phyloP scores from a whole-genome alignment of 164 flowering plant genomes.

The Piper longum region DNA sequence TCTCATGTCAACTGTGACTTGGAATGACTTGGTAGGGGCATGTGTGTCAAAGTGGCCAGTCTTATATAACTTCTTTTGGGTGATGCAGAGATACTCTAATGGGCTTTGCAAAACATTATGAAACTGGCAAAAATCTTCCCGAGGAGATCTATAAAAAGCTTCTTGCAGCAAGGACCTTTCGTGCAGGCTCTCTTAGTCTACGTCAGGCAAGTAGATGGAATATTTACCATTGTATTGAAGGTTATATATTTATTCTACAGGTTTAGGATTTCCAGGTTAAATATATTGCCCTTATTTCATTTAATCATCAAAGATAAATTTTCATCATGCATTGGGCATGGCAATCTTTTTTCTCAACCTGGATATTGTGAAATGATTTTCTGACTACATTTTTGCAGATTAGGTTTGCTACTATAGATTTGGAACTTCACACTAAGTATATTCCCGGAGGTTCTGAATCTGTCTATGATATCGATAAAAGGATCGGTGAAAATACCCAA shows the following conservation, averaged over 20 bases:
- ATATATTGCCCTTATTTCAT: no score
- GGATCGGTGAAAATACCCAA: conserved; percentile 54
- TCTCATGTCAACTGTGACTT: no score
- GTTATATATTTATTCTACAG: no score
- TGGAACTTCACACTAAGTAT: conserved; percentile 74
- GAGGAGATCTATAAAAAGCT: conserved; percentile 78
- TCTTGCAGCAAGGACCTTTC: conserved; percentile 86
- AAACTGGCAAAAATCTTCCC: conserved; percentile 87
- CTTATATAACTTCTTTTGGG: neutral
- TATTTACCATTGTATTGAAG: neutral
- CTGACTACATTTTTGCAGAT: conserved; percentile 29
- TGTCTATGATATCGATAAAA: conserved; percentile 66
- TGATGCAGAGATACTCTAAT: conserved; percentile 67
- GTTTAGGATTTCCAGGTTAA: no score
- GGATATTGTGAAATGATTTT: no score
- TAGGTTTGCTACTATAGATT: conserved; percentile 63
- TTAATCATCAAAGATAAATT: no score
- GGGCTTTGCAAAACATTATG: conserved; percentile 92
- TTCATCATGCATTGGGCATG: no score
- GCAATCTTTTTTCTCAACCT: no score
- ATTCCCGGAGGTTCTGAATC: conserved; percentile 78
- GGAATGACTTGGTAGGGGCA: no score
- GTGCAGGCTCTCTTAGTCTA: conserved; percentile 81
- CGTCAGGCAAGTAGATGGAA: conserved; percentile 53
- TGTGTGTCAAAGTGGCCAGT: no score